Percentiles rank a stretch among this genome's conserved stretches.
These are phyloP conservation scores for Lachnellula cervina DNA, from an alignment of 2,329 filamentous ascomycete genomes.

Conservation along the genomic window DNA sequence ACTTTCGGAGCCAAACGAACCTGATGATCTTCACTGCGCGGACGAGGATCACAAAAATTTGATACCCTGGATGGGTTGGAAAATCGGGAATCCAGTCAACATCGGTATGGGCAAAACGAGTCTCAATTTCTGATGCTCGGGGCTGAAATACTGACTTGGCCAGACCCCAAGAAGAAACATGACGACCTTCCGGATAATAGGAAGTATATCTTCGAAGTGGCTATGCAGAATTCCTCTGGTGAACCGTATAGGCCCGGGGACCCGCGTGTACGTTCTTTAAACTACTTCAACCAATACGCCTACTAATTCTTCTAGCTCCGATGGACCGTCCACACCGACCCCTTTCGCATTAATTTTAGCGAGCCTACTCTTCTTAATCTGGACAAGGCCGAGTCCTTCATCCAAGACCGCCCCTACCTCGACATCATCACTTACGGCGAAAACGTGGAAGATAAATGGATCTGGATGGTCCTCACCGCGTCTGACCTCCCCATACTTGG, in stretches of 20 bases:
- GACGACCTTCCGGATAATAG: no score
- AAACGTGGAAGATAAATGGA: not conserved
- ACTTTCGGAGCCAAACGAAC: not conserved
- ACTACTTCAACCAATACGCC: not conserved
- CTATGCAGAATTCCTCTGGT: no score
- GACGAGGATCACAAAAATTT: constrained; percentile 2
- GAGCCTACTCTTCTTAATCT: not conserved
- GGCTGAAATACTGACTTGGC: not conserved
- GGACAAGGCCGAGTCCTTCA: not conserved
- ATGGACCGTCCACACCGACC: not conserved
- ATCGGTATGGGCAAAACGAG: not conserved
- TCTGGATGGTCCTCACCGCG: constrained; percentile 3
- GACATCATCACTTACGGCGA: not conserved
- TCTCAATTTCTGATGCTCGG: not conserved
- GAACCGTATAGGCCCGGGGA: no score
- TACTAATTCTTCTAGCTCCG: not conserved
- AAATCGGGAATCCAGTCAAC: constrained; percentile 1
- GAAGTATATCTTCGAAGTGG: no score
- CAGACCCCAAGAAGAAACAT: not conserved
- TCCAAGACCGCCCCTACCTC: not conserved
- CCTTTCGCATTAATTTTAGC: not conserved
- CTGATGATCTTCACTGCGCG: not conserved
- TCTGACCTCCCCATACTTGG: not conserved
- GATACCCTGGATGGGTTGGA: not conserved
- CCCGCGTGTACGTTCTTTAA: not conserved